A percentile compares a stretch with the other conserved stretches of the same genome.
Evolutionary conservation across 495 filamentous ascomycete species (phyloP).

Genomic region (Tuber brumale): DNA sequence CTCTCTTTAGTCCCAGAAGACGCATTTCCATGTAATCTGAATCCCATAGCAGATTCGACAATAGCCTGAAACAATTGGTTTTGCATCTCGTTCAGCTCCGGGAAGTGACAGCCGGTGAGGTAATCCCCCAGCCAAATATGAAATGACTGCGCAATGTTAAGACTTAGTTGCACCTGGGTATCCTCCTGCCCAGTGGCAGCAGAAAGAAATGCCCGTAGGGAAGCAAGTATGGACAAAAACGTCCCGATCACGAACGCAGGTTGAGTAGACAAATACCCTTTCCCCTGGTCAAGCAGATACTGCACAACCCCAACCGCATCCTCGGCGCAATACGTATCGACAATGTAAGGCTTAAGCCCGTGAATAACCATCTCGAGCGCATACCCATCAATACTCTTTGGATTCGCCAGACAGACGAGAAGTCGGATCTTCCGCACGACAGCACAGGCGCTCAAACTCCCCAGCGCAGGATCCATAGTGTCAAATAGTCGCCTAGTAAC

Average conservation of each 20-base stretch:
- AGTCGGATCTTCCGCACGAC: slow-evolving; percentile 80
- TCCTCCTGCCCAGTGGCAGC: slow-evolving; percentile 62
- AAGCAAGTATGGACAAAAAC: slow-evolving; percentile 65
- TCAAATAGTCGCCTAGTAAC: slow-evolving; percentile 72
- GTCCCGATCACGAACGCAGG: slow-evolving; percentile 75
- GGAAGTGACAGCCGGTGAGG: slow-evolving; percentile 52
- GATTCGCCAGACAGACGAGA: slow-evolving; percentile 68
- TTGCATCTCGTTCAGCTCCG: slow-evolving; percentile 45
- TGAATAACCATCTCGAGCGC: slow-evolving; percentile 88
- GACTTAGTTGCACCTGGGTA: slow-evolving; percentile 62
- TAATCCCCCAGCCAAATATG: slow-evolving; percentile 64
- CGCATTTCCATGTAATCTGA: slow-evolving; percentile 55
- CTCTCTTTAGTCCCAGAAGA: slow-evolving; percentile 60
- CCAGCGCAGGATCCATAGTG: slow-evolving; percentile 77
- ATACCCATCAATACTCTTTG: slow-evolving; percentile 64
- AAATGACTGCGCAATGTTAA: slow-evolving; percentile 61
- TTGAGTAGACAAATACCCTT: slow-evolving; percentile 54
- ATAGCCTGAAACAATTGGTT: slow-evolving; percentile 57
- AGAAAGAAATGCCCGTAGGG: slow-evolving; percentile 63
- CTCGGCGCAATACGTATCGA: slow-evolving; percentile 79
- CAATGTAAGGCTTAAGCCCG: slow-evolving; percentile 68
- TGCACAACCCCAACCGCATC: slow-evolving; percentile 81
- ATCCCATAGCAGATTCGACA: slow-evolving; percentile 55
- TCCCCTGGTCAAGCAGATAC: slow-evolving; percentile 70
- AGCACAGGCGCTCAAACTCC: slow-evolving; percentile 76